Conservation (phyloP, 2,329 filamentous ascomycete species). For the Clonostachys chloroleuca region DNA sequence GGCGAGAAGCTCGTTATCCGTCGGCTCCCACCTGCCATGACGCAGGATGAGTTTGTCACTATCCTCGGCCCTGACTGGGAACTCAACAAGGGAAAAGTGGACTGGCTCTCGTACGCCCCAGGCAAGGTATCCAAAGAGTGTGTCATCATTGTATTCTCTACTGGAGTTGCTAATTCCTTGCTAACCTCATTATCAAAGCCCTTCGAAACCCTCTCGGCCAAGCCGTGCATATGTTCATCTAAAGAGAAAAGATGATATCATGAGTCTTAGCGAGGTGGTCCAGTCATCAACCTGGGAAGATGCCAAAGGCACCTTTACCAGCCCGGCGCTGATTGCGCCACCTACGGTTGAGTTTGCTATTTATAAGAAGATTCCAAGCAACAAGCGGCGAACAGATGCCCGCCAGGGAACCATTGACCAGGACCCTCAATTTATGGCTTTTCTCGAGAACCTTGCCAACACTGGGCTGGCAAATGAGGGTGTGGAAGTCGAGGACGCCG, state of each 20-base stretch:
- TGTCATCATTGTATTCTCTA: slow-evolving; percentile 16
- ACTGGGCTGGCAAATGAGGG: slow-evolving; percentile 41
- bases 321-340: slow-evolving; percentile 69
- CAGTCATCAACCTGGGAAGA: slow-evolving; percentile 72
- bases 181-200: slow-evolving; percentile 36
- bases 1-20: slow-evolving; percentile 83
- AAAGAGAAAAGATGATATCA: slow-evolving; percentile 63
- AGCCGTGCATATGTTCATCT: slow-evolving; percentile 81
- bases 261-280: slow-evolving; percentile 65
- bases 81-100: slow-evolving; percentile 72
- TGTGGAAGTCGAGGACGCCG: slow-evolving; percentile 33
- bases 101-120: slow-evolving; percentile 67
- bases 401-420: slow-evolving; percentile 95
- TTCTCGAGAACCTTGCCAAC: slow-evolving; percentile 83
- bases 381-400: slow-evolving; percentile 71
- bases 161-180: no score
- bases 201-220: slow-evolving; percentile 80
- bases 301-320: slow-evolving; percentile 70
- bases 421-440: slow-evolving; percentile 91
- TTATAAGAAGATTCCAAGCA: slow-evolving; percentile 77
- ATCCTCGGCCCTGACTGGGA: slow-evolving; percentile 80
- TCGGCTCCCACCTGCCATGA: slow-evolving; percentile 81
- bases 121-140: slow-evolving; percentile 83
- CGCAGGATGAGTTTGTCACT: slow-evolving; percentile 68
- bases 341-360: slow-evolving; percentile 78